Base-by-base conservation (phyloP, 805 yeast species). In the Priceomyces haplophilus region DNA sequence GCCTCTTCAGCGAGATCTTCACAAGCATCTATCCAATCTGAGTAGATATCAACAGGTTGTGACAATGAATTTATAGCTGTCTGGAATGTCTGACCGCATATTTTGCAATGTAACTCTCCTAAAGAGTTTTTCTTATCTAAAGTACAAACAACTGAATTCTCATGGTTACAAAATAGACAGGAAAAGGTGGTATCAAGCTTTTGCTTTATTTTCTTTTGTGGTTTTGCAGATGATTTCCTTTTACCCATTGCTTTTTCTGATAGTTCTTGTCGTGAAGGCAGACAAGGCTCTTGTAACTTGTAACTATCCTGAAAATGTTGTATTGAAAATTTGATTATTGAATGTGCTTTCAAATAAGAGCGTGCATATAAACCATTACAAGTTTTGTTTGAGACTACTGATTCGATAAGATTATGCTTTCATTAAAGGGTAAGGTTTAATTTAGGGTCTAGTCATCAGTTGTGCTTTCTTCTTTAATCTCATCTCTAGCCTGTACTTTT, bases 1-100 rank as follows among this genome's bases (percentile, higher is more conserved):
- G 68, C 68, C 23, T 83, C 88, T 51, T 85, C 87, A 0, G 91
- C 93, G 40, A 86, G 84, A 25, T 86, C 88, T 55, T 85, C 95
- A 65, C 91, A 86, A 1, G 98, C 98, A 70, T 91, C 99, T 41
- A 88, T 88, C 99, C 99, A 91, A 62, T 91, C 98, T 38, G 95
- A 84, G 60, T 91, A 91, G 12, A 91, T 85, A 65, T 91, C 99
- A 33, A 91, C 89, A 0, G 99, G 96, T 44, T 87, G 96, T 12
- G 88, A 80, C 40, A 85, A 69, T 3, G 88, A 79, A 61, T 88
- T 88, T 52, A 90, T 88, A 37, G 89, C 80, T 3, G 95, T 80
- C 62, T 90, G 97, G 71, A 93, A 91, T 30, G 80, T 77, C 62
- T 90, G 97, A 0, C 97, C 97, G 61, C 99, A 91, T 25, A 89